Evolutionary conservation across 306 rosid genomes (phyloP).

Genomic region (Gynostemma pentaphyllum): DNA sequence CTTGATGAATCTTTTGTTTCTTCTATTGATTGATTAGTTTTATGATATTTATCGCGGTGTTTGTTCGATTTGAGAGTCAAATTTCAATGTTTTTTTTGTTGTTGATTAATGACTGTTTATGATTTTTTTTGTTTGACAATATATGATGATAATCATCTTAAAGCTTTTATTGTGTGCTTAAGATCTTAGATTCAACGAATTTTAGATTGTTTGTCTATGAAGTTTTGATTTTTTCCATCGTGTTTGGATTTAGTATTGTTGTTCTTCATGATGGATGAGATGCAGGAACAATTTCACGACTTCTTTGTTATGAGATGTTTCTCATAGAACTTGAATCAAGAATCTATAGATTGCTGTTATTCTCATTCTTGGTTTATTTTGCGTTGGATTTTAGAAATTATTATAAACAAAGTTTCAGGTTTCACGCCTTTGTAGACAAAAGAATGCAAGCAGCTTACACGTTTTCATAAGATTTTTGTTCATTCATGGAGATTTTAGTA

Average conservation of each 20-base stretch:
- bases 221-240: neutral
- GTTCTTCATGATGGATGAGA: neutral
- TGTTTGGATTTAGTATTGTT: neutral
- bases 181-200: neutral
- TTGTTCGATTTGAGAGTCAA: neutral
- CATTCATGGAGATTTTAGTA: neutral
- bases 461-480: neutral
- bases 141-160: neutral
- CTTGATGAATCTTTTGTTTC: neutral
- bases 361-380: neutral
- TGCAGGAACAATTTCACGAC: neutral
- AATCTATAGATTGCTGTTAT: neutral
- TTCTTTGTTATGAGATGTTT: neutral
- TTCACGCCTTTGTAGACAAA: neutral
- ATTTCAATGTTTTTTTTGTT: neutral
- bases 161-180: neutral
- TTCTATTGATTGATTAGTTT: neutral
- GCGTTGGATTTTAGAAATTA: neutral
- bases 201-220: neutral
- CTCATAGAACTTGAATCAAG: neutral
- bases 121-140: neutral
- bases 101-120: neutral
- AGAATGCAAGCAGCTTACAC: neutral
- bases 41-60: neutral
- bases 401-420: neutral